Conservation (phyloP, 2,329 filamentous ascomycete genomes). For the Macrophomina pseudophaseolina region DNA sequence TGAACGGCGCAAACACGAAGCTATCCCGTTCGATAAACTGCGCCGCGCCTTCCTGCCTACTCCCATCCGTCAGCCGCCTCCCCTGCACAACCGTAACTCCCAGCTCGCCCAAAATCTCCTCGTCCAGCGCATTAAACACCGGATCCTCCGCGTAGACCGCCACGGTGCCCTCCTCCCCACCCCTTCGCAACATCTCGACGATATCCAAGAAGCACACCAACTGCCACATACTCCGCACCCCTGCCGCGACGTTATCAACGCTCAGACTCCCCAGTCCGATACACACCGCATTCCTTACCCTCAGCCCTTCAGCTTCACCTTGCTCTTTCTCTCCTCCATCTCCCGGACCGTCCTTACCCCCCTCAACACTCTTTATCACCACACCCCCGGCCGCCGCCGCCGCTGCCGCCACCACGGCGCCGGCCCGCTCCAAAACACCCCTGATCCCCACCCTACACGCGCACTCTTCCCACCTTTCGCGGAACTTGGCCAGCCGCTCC, state of each 20-base stretch:
- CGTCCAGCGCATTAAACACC: slow-evolving; percentile 40
- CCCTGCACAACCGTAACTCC: slow-evolving; percentile 30
- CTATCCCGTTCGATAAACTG: slow-evolving; percentile 32
- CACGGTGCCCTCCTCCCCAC: not conserved
- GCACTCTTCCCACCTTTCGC: slow-evolving; percentile 25
- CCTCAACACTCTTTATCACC: not conserved
- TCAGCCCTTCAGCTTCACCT: not conserved
- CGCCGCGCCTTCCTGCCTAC: slow-evolving; percentile 5
- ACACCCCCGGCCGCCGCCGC: not conserved
- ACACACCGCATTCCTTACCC: slow-evolving; percentile 37
- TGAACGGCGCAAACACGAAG: slow-evolving; percentile 45
- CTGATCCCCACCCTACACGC: slow-evolving; percentile 27
- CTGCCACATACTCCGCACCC: slow-evolving; percentile 40
- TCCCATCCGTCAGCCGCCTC: slow-evolving; percentile 29
- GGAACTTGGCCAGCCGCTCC: slow-evolving; percentile 15
- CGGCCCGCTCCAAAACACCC: slow-evolving; percentile 9
- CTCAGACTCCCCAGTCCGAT: slow-evolving; percentile 36
- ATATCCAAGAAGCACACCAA: slow-evolving; percentile 41
- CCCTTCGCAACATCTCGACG: slow-evolving; percentile 29
- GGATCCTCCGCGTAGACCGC: slow-evolving; percentile 44
- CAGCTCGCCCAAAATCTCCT: slow-evolving; percentile 35
- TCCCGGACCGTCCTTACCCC: not conserved
- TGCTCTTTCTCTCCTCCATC: not conserved
- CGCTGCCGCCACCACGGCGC: not conserved
- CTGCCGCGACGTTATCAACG: slow-evolving; percentile 18